phyloP scores from a whole-genome alignment of 768 basidiomycete genomes.

The Lentinula lateritia region DNA sequence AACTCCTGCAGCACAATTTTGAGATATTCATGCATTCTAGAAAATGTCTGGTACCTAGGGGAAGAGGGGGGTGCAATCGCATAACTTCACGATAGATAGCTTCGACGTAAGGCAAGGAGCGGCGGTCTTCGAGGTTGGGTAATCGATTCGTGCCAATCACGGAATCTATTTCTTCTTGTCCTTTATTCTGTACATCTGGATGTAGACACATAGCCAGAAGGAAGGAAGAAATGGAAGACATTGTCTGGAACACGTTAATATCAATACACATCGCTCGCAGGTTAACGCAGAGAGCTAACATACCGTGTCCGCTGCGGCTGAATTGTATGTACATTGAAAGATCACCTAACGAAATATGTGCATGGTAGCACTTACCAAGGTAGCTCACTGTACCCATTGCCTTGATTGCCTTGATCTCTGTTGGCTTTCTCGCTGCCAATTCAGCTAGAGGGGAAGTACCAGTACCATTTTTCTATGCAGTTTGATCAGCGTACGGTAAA shows the following conservation, averaged over 20 bases:
- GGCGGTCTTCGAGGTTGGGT: slow-evolving; percentile 18
- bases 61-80: background rate
- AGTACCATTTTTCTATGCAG: background rate
- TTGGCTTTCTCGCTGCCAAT: background rate
- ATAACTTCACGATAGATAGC: background rate
- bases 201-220: slow-evolving; percentile 11
- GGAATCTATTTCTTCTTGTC: slow-evolving; percentile 20
- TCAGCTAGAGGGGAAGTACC: background rate
- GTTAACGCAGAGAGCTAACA: background rate
- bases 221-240: slow-evolving; percentile 8
- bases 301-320: background rate
- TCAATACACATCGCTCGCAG: background rate
- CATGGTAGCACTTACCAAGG: background rate
- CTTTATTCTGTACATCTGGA: slow-evolving; percentile 13
- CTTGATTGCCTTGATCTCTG: background rate
- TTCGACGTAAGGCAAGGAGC: background rate
- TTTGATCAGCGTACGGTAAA: background rate
- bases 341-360: background rate
- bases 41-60: background rate
- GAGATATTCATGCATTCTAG: background rate
- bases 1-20: background rate
- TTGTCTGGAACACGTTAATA: background rate
- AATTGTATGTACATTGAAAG: background rate
- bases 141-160: slow-evolving; percentile 18
- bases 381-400: background rate